Conservation (phyloP, 139 green algal genomes). For the Picochlorum sp. region DNA sequence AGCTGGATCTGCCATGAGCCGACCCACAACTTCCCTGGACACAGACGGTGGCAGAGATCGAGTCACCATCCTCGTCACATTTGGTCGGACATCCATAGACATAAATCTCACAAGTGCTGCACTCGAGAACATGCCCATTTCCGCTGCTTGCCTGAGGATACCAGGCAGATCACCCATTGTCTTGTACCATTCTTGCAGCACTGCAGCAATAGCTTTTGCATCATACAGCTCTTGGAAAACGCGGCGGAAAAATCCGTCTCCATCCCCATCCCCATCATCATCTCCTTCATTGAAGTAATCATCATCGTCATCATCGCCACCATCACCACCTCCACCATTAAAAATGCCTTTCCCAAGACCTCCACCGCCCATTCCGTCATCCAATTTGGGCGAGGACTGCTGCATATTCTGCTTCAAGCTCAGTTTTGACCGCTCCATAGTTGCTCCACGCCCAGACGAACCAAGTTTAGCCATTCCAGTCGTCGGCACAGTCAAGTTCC, state of each 20-base stretch:
- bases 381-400: conserved; percentile 40
- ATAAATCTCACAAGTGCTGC: conserved; percentile 88
- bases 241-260: conserved; percentile 60
- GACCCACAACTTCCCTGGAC: conserved; percentile 79
- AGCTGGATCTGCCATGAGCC: conserved; percentile 91
- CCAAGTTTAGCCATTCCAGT: conserved; percentile 36
- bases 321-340: conserved; percentile 79
- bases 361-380: conserved; percentile 70
- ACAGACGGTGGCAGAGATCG: conserved; percentile 56
- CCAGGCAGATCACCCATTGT: conserved; percentile 74
- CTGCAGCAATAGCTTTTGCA: conserved; percentile 67
- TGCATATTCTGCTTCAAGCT: conserved; percentile 27
- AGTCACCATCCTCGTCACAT: conserved; percentile 69
- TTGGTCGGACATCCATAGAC: conserved; percentile 82
- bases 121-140: conserved; percentile 89
- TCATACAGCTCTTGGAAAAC: conserved; percentile 83
- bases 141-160: conserved; percentile 75
- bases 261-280: conserved; percentile 63
- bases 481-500: conserved; percentile 21
- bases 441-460: conserved; percentile 29
- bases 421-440: conserved; percentile 45
- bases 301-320: conserved; percentile 83
- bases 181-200: conserved; percentile 84
- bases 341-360: conserved; percentile 73
- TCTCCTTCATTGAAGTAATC: conserved; percentile 77